A percentile compares a stretch with the other conserved stretches of the same genome.
Evolutionary conservation across 139 green algal genomes (phyloP).

Genomic region (Axilococcus clingmanii): DNA sequence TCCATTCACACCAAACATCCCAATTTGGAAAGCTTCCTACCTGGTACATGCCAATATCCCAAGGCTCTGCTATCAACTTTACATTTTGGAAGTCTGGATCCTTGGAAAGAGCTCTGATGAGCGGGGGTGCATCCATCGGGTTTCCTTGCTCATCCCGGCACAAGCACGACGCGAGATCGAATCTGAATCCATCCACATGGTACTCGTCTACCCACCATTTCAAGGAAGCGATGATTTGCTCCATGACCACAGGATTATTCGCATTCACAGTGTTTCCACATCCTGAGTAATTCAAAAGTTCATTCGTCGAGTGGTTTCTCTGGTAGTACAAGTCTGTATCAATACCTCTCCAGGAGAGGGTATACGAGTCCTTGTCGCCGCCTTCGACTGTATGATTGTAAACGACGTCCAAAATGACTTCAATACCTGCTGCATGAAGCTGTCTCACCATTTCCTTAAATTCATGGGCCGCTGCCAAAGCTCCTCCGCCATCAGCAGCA

Average conservation of each 20-base stretch:
- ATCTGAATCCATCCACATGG: conserved; percentile 90
- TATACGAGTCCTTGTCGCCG: conserved; percentile 70
- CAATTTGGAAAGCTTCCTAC: conserved; percentile 89
- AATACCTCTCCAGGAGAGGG: conserved; percentile 65
- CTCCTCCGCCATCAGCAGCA: conserved; percentile 27
- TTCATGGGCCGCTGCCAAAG: conserved; percentile 54
- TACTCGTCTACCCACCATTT: conserved; percentile 72
- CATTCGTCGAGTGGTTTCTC: conserved; percentile 32
- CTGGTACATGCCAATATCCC: conserved; percentile 86
- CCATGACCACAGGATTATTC: conserved; percentile 64
- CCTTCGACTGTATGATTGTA: conserved; percentile 92
- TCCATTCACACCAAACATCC: conserved; percentile 90
- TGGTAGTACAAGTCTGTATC: conserved; percentile 77
- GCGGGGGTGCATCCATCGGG: conserved; percentile 65
- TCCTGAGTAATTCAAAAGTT: conserved; percentile 79
- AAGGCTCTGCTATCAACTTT: conserved; percentile 87
- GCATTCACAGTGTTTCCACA: conserved; percentile 86
- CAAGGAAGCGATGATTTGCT: conserved; percentile 77
- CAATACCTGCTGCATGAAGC: conserved; percentile 66
- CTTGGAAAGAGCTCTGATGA: conserved; percentile 72
- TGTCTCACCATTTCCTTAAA: conserved; percentile 86
- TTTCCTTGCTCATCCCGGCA: conserved; percentile 68
- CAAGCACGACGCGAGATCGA: conserved; percentile 88
- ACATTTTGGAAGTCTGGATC: conserved; percentile 72
- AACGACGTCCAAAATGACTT: conserved; percentile 90